These are phyloP conservation scores for Penicillium sp. DNA, from an alignment of 2,329 filamentous ascomycete species.

Conservation along the genomic window DNA sequence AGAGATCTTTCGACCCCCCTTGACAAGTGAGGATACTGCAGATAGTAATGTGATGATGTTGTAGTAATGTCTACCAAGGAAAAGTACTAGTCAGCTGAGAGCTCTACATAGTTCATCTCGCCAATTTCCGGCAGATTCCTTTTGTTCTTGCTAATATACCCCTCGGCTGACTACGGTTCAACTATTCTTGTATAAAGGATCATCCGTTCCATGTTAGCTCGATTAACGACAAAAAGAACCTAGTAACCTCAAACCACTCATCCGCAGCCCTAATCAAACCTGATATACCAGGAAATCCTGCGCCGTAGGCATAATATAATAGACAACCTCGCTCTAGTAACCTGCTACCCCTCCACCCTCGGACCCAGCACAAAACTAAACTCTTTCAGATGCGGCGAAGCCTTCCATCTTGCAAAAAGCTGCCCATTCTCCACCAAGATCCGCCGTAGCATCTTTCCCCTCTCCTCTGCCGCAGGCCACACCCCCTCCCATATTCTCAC, in stretches of 20 bases:
- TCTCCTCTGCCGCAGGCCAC: constrained; percentile 26
- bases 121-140: not conserved
- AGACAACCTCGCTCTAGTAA: constrained; percentile 7
- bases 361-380: constrained; percentile 27
- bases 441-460: constrained; percentile 24
- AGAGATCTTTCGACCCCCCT: too few species aligned
- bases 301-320: too few species aligned
- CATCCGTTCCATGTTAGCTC: not conserved
- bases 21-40: too few species aligned
- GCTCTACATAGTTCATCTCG: too few species aligned
- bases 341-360: constrained; percentile 7
- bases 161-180: not conserved
- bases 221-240: too few species aligned
- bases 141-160: not conserved
- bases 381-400: constrained; percentile 24
- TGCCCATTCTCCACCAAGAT: constrained; percentile 32
- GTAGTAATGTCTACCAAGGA: too few species aligned
- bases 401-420: constrained; percentile 30
- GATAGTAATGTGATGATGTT: too few species aligned
- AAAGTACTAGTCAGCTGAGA: too few species aligned
- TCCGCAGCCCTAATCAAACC: not conserved
- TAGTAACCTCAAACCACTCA: not conserved
- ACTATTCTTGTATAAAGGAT: not conserved
- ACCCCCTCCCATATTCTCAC: constrained; percentile 25
- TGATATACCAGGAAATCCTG: not conserved